These are phyloP conservation scores for Effrenium voratum DNA, from an alignment of 73 alveolate genomes.

Conservation along the genomic window DNA sequence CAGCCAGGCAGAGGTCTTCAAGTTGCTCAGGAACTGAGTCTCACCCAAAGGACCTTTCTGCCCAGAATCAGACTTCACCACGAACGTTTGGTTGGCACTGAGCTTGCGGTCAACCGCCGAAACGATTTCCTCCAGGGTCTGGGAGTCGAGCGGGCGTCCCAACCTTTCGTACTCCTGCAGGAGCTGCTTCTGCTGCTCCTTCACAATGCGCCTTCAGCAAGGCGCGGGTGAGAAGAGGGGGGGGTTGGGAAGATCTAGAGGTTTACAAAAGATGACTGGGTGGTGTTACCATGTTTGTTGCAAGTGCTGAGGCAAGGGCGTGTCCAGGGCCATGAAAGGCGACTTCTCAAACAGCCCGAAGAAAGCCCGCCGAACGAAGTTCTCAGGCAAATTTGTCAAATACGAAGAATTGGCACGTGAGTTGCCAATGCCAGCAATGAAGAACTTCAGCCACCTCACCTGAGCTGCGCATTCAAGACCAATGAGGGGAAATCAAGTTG, in stretches of 20 bases:
- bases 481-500: too few relatives aligned
- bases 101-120: background rate
- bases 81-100: background rate
- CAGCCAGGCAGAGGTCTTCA: background rate
- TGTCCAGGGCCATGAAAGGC: too few relatives aligned
- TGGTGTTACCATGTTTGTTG: too few relatives aligned
- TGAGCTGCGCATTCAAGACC: too few relatives aligned
- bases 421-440: background rate
- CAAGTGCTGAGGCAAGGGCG: too few relatives aligned
- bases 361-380: background rate
- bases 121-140: background rate
- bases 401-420: background rate
- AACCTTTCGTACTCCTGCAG: background rate
- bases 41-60: background rate
- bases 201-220: background rate
- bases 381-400: background rate
- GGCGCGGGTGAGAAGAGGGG: too few relatives aligned
- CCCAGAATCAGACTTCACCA: background rate
- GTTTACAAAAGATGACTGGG: too few relatives aligned
- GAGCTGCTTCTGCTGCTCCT: background rate
- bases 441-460: background rate
- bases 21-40: background rate
- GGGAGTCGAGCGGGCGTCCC: background rate
- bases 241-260: too few relatives aligned
- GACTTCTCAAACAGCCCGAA: constrained; percentile 3